Base-by-base conservation (phyloP, 257 asterid species). In the Echites panduratus region DNA sequence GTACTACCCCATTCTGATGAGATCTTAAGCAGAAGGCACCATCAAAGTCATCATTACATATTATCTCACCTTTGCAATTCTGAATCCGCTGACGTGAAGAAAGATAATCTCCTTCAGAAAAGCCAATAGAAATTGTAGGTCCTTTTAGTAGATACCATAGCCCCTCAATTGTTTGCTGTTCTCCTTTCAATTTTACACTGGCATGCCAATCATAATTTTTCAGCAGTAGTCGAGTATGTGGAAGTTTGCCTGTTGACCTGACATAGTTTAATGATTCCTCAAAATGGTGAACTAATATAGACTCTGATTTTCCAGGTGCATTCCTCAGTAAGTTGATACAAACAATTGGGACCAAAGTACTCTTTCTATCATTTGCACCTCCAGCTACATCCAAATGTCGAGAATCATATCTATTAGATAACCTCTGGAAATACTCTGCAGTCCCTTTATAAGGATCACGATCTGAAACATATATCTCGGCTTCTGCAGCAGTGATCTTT, bases 131-230 rank as follows among this genome's bases (percentile, higher is more conserved):
- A 72, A 85, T 74, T 67, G 97, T 90, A 65, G 97, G 99, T 74
- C 92, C 88, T 87, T 92, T 94, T 54, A 94, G 84, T 84, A 90
- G 99, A 89, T 84, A 90, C 99, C 99, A 94, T 62, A 94, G 92
- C 75, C 93, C 98, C 87, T 94, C 99, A 80, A 94, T 90, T 54
- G 99, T 92, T 82, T 87, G 95, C 65, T 94, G 99, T 82, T 94
- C 99, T 38, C 97, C 98, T 84, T 94, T 94, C 83, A 87, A 79
- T 76, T 94, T 94, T 75, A 87, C 88, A 85, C 94, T 94, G 62
- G 99, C 97, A 82, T 94, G 99, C 99, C 99, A 94, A 84, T 94
- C 99, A 84, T 89, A 89, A 82, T 94, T 94, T 85, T 88, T 94
- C 79, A 94, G 89, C 85, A 86, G 95, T 68, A 94, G 85, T 79